Base-by-base conservation (phyloP, 2,329 filamentous ascomycete genomes). In the Clonostachys rosea region DNA sequence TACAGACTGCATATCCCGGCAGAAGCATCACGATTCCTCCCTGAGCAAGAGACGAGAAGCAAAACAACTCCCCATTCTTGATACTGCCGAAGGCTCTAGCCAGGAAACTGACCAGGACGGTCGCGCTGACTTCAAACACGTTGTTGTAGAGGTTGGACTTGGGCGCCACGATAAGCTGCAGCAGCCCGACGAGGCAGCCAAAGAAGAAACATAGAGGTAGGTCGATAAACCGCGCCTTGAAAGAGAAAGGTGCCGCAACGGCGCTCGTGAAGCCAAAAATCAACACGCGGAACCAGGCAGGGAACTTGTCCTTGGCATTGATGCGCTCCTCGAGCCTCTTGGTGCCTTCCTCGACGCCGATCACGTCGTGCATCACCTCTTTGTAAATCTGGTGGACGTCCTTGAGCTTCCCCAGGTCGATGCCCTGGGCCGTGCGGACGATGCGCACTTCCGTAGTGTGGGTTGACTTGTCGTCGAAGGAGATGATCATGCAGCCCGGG, bases 401-500 rank as follows among this genome's bases (percentile, higher is more conserved):
- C 50, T 79, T 73, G 16, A 85, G 69, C 58, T 80, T 83, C 24
- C 79, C 80, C 1, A 85, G 68, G 56, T 84, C 78, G 35, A 84
- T 71, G 5, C 78, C 79, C 53, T 83, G 79, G 1, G 62, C 61
- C 1, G 74, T 73, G 12, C 81, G 74, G 6, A 86, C 81, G 30
- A 86, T 78, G 52, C 83, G 79, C 49, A 86, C 81, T 56, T 86
- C 82, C 14, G 81, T 83, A 1, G 83, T 87, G 52, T 85, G 83
- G 0, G 81, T 83, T 1, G 75, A 68, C 44, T 62, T 67, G 55
- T 91, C 87, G 59, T 88, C 90, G 58, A 96, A 96, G 0, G 89
- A 92, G 55, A 95, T 84, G 49, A 96, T 86, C 91, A 96, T 96
- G 58, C 88, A 94, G 6, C 89, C 89, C 0, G 91, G 91, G 36